phyloP scores from a whole-genome alignment of 371 early-diverging fungal genomes.

The Mortierella sp. region DNA sequence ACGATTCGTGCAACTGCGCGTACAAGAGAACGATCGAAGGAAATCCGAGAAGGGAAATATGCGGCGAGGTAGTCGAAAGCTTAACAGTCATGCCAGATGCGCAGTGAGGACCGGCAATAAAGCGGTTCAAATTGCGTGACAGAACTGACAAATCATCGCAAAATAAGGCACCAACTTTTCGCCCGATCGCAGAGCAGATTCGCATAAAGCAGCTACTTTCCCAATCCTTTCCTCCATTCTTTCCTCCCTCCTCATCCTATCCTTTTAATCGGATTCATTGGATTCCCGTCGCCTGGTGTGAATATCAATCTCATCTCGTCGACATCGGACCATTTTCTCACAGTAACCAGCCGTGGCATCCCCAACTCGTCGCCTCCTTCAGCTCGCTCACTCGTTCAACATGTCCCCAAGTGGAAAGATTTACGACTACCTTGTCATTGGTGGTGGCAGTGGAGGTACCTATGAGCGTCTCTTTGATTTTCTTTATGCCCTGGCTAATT shows the following conservation, averaged over 20 bases:
- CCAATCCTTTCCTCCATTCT: too few relatives aligned
- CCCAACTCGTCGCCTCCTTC: conserved; percentile 56
- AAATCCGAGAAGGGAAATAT: too few relatives aligned
- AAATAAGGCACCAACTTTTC: too few relatives aligned
- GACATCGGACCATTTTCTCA: conserved; percentile 50
- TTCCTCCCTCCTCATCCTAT: not conserved
- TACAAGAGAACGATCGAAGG: too few relatives aligned
- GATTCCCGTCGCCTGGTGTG: conserved; percentile 48
- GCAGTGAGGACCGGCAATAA: too few relatives aligned
- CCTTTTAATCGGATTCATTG: conserved; percentile 2
- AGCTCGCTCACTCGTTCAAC: conserved; percentile 42
- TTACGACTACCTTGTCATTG: conserved; percentile 93
- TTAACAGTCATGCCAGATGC: too few relatives aligned
- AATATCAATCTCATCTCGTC: conserved; percentile 25
- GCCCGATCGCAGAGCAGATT: too few relatives aligned
- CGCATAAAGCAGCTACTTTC: too few relatives aligned
- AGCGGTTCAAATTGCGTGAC: not conserved
- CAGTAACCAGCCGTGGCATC: conserved; percentile 38
- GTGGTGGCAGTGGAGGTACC: conserved; percentile 86
- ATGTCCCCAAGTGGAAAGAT: conserved; percentile 64
- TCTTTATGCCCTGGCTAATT: not conserved
- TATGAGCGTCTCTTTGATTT: too few relatives aligned
- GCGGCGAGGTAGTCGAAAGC: too few relatives aligned
- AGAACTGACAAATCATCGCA: too few relatives aligned
- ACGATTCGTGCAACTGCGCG: too few relatives aligned